Evolutionary conservation across 2,329 filamentous ascomycete genomes (phyloP).

Genomic region (Penicillium brasilianum): DNA sequence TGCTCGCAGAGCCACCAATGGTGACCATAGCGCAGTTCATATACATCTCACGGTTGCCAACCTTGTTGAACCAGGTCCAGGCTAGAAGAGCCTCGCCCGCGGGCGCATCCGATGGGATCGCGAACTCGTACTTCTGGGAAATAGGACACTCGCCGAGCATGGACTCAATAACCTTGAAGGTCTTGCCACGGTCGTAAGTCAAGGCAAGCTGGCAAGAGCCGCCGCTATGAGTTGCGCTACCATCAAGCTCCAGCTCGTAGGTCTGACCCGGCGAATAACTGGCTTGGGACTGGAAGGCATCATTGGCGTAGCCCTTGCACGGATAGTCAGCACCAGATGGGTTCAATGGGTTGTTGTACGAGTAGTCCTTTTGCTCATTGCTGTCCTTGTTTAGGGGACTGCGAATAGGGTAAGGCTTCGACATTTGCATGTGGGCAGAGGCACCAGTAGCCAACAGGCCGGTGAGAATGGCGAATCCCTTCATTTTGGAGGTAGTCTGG

Average conservation of each 20-base stretch:
- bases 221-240: conserved; percentile 68
- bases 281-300: conserved; percentile 60
- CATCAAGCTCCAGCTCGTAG: conserved; percentile 68
- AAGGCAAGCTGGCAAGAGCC: conserved; percentile 78
- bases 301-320: conserved; percentile 71
- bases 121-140: conserved; percentile 65
- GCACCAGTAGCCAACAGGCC: conserved; percentile 41
- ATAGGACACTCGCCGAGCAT: conserved; percentile 64
- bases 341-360: conserved; percentile 70
- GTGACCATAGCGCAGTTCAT: conserved; percentile 80
- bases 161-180: conserved; percentile 71
- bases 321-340: conserved; percentile 68
- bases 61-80: conserved; percentile 78
- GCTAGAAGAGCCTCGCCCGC: conserved; percentile 67
- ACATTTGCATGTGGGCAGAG: conserved; percentile 61
- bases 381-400: conserved; percentile 56
- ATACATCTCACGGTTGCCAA: conserved; percentile 84
- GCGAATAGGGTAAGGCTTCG: conserved; percentile 58
- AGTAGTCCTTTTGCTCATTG: conserved; percentile 65
- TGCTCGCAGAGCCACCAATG: conserved; percentile 47
- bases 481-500: conserved; percentile 35
- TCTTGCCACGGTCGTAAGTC: conserved; percentile 72
- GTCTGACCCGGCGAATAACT: conserved; percentile 66
- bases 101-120: conserved; percentile 68
- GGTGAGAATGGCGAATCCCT: conserved; percentile 36